These are phyloP conservation scores for Tylopilus sp. DNA, from an alignment of 1,284 basidiomycete genomes.

Conservation along the genomic window DNA sequence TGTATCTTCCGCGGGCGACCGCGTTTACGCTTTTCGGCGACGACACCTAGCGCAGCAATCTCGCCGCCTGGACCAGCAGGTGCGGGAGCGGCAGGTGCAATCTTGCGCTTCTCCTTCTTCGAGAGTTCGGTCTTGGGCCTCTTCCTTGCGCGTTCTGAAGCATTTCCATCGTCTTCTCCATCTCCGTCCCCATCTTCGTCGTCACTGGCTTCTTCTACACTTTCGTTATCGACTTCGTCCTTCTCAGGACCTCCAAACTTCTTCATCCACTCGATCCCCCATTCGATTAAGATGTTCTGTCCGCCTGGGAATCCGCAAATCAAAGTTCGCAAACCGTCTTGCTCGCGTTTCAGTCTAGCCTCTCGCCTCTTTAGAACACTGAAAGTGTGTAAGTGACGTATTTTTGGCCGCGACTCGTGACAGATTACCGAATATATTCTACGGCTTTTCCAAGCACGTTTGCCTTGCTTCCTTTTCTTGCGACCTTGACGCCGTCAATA, in stretches of 20 bases:
- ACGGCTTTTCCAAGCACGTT: constrained; percentile 79
- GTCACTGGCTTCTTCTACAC: constrained; percentile 45
- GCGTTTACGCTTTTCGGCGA: constrained; percentile 74
- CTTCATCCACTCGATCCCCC: constrained; percentile 68
- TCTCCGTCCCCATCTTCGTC: constrained; percentile 55
- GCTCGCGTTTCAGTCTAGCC: constrained; percentile 61
- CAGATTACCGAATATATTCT: constrained; percentile 63
- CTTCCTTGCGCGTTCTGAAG: constrained; percentile 51
- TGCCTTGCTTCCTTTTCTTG: constrained; percentile 78
- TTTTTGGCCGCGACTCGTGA: background rate
- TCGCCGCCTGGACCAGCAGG: constrained; percentile 22
- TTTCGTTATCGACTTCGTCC: constrained; percentile 53
- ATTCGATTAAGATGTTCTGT: constrained; percentile 59
- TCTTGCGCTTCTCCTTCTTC: constrained; percentile 50
- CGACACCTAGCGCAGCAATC: constrained; percentile 27
- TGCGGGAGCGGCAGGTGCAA: constrained; percentile 35
- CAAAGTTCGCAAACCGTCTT: constrained; percentile 63
- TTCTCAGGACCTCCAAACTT: constrained; percentile 70
- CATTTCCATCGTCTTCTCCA: constrained; percentile 51
- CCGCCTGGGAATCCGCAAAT: constrained; percentile 67
- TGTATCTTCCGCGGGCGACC: constrained; percentile 62
- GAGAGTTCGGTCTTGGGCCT: constrained; percentile 42
- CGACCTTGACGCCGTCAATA: constrained; percentile 78
- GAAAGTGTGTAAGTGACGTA: constrained; percentile 5
- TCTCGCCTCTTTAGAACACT: constrained; percentile 74